Evolutionary conservation across 2,329 filamentous ascomycete genomes (phyloP).

Genomic region (Scopulariopsis brevicaulis): DNA sequence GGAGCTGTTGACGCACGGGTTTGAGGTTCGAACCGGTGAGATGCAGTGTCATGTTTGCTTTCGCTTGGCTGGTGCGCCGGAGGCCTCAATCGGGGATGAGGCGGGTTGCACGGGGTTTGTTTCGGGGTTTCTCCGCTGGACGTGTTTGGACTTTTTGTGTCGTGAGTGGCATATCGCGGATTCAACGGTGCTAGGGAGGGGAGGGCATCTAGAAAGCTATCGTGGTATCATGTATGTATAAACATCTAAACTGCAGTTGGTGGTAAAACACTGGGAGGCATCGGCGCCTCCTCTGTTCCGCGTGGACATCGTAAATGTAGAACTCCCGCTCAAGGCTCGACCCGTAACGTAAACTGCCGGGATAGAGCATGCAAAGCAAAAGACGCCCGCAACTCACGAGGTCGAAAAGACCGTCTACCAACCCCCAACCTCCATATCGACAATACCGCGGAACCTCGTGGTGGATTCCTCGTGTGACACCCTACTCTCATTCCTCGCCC

Average conservation of each 20-base stretch:
- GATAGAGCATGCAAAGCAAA: neutral
- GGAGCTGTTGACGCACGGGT: neutral
- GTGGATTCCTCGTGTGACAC: neutral
- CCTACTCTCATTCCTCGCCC: conserved; percentile 1
- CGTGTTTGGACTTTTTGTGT: neutral
- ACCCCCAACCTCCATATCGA: conserved; percentile 1
- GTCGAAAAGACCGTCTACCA: neutral
- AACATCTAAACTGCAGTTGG: too few species aligned
- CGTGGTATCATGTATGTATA: too few species aligned
- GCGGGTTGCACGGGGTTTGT: neutral
- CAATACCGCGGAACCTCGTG: neutral
- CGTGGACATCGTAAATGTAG: neutral
- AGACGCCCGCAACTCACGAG: neutral
- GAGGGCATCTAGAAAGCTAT: too few species aligned
- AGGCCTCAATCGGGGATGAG: neutral
- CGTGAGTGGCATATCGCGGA: too few species aligned
- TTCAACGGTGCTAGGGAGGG: too few species aligned
- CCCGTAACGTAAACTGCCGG: too few species aligned
- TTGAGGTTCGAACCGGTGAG: neutral
- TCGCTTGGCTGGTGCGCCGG: neutral
- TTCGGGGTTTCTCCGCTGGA: neutral
- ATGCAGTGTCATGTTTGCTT: neutral
- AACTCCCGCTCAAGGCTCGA: neutral
- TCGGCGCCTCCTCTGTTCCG: too few species aligned
- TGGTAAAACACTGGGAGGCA: too few species aligned